Evolutionary conservation across 2,329 filamentous ascomycete genomes (phyloP).

Genomic region (Fusarium foetens): DNA sequence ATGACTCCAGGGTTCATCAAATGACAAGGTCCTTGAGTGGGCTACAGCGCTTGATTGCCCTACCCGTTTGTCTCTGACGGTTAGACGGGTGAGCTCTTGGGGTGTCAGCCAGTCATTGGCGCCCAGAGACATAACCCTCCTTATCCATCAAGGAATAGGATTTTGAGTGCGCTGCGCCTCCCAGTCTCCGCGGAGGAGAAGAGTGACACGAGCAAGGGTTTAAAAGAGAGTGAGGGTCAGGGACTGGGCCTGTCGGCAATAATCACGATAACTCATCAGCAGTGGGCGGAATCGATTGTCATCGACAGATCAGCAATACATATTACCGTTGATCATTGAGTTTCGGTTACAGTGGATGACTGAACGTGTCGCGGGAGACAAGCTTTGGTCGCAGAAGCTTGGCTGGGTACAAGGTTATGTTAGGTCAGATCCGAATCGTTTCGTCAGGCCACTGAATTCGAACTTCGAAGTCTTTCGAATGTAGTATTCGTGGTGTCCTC

Average conservation of each 20-base stretch:
- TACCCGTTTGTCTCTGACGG: slow-evolving; percentile 12
- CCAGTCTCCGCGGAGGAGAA: not conserved
- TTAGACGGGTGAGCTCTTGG: slow-evolving; percentile 12
- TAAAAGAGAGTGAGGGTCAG: not conserved
- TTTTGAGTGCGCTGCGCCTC: slow-evolving; percentile 2
- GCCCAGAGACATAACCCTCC: slow-evolving; percentile 18
- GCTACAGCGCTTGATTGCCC: slow-evolving; percentile 9
- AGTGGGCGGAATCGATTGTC: slow-evolving; percentile 10
- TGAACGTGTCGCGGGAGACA: slow-evolving; percentile 11
- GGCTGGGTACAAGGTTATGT: not conserved
- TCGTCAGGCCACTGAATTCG: not conserved
- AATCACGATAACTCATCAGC: not conserved
- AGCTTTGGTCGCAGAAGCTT: slow-evolving; percentile 25
- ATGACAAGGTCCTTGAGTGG: not conserved
- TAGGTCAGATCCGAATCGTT: slow-evolving; percentile 14
- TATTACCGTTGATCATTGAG: slow-evolving; percentile 16
- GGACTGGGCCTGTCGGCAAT: not conserved
- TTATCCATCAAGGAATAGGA: not conserved
- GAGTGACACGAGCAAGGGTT: not conserved
- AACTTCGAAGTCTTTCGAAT: not conserved
- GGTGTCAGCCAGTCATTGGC: slow-evolving; percentile 12
- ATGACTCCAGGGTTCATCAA: not conserved
- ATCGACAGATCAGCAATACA: slow-evolving; percentile 15
- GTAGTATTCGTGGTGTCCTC: not conserved
- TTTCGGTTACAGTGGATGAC: slow-evolving; percentile 2